Evolutionary conservation across 1,284 basidiomycete species (phyloP).

Genomic region (Puccinia hordei): DNA sequence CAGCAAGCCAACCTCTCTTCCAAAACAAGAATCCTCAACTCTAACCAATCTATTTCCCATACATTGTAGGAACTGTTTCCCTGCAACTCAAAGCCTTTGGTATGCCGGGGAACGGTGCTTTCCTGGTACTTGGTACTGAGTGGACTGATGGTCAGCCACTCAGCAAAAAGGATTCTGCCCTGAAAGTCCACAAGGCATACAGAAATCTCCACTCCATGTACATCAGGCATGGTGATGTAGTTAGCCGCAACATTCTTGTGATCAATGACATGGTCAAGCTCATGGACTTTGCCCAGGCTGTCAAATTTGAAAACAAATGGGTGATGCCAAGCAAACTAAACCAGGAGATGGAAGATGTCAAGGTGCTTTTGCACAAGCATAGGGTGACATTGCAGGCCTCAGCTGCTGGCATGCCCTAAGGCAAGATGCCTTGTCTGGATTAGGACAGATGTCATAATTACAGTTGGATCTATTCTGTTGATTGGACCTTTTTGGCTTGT

Average conservation of each 20-base stretch:
- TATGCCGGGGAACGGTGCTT: conserved; percentile 10
- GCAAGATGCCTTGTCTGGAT: not conserved
- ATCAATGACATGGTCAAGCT: conserved; percentile 4
- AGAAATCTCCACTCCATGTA: conserved; percentile 11
- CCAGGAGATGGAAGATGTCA: not conserved
- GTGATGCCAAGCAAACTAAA: not conserved
- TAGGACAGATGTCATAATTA: conserved; percentile 8
- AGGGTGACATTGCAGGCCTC: not conserved
- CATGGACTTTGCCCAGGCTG: conserved; percentile 7
- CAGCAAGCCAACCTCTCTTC: not conserved
- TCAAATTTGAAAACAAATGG: not conserved
- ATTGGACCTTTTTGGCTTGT: not conserved
- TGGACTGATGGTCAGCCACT: conserved; percentile 8
- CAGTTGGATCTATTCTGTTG: not conserved
- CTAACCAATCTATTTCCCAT: not conserved
- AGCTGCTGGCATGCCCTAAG: not conserved
- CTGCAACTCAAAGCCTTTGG: not conserved
- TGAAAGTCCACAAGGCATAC: conserved; percentile 1
- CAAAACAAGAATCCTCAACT: conserved; percentile 1
- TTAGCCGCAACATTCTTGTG: conserved; percentile 9
- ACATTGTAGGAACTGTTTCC: conserved; percentile 15
- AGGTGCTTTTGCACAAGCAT: not conserved
- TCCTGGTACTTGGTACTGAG: conserved; percentile 11
- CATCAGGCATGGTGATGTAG: conserved; percentile 12
- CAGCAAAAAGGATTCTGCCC: not conserved